Conservation (phyloP, 2,329 filamentous ascomycete genomes). For the Macrophomina pseudophaseolina region DNA sequence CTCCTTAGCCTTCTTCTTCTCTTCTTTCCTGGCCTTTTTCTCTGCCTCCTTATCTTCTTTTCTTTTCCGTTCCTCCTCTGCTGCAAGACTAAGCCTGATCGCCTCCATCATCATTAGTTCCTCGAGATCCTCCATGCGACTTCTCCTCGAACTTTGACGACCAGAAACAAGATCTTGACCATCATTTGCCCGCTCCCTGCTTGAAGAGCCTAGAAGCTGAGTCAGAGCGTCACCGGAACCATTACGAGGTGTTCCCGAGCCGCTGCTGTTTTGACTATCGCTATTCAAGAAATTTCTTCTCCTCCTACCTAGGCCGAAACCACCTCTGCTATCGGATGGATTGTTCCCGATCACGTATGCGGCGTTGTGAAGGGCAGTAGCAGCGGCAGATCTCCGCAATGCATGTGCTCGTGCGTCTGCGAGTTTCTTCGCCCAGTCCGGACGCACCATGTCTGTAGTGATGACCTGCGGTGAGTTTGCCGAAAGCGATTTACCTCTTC, state of each 20-base stretch:
- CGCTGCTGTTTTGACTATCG: conserved; percentile 53
- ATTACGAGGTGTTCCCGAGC: conserved; percentile 50
- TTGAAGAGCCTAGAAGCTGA: conserved; percentile 33
- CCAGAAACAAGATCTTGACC: conserved; percentile 45
- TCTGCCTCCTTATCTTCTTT: conserved; percentile 80
- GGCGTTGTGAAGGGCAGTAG: conserved; percentile 91
- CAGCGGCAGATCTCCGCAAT: conserved; percentile 84
- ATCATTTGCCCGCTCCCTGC: conserved; percentile 38
- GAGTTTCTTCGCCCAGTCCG: conserved; percentile 93
- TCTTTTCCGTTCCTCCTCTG: conserved; percentile 88
- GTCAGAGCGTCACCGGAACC: conserved; percentile 37
- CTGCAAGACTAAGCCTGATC: conserved; percentile 85
- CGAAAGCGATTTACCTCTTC: conserved; percentile 73
- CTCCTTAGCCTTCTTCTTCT: conserved; percentile 73
- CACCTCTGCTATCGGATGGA: conserved; percentile 50
- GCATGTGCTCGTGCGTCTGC: conserved; percentile 83
- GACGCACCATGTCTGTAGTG: conserved; percentile 88
- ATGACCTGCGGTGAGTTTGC: conserved; percentile 85
- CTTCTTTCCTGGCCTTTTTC: conserved; percentile 83
- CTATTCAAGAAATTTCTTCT: conserved; percentile 57
- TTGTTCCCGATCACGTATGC: conserved; percentile 80
- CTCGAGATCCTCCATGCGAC: conserved; percentile 82
- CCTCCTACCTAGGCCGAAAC: conserved; percentile 54
- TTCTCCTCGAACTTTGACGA: conserved; percentile 59
- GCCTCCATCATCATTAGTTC: conserved; percentile 99